Base-by-base conservation (phyloP, 768 basidiomycete species). In the Rhodotorula paludigena region DNA sequence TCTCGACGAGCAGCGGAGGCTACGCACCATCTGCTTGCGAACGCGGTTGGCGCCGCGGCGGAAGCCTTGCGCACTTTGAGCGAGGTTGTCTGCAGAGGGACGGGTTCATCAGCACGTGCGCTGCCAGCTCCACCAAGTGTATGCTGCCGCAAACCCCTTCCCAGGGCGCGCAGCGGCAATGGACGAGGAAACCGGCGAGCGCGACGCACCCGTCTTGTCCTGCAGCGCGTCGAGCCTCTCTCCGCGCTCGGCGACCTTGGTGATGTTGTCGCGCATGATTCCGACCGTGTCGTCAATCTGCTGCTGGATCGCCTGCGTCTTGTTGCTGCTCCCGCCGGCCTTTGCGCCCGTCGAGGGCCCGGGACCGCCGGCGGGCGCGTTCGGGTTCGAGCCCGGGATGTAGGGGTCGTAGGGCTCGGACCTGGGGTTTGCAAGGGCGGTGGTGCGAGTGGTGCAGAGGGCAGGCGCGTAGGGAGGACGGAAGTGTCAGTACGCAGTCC, bases 341-440 rank as follows among this genome's bases (percentile, higher is more conserved):
- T 21, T 35, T n/a, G 65, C 49, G 48, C 41, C 49, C 23, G 58
- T 28, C 12, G 60, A 38, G 10, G 63, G 63, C 12, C 80, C 77
- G 38, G 77, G 81, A 48, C 83, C 80, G 41, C 84, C 79, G 52
- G 82, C 83, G 39, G 81, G 76, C 58, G 79, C 76, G 73, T 83
- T 80, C 20, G 87, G 82, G 57, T 85, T 83, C 64, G 85, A 81
- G 78, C 84, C 85, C 72, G 93, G 92, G 69, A 97, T 84, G 81
- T 99, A 98, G 73, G 94, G 94, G 84, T 98, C 94, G 81, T 97
- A 97, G 77, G 92, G 93, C 82, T 94, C 90, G 78, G 92, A 91
- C 92, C 92, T 94, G 78, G 9, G 15, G n/a, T 42, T 14, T 10
- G 59, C 32, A 21, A 23, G 25, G 23, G 3, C 16, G 4, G 25